Evolutionary conservation across 2,329 filamentous ascomycete species (phyloP), one percentile per base, ranked within the genome.

Genomic region (Didymellaceae sp.): DNA sequence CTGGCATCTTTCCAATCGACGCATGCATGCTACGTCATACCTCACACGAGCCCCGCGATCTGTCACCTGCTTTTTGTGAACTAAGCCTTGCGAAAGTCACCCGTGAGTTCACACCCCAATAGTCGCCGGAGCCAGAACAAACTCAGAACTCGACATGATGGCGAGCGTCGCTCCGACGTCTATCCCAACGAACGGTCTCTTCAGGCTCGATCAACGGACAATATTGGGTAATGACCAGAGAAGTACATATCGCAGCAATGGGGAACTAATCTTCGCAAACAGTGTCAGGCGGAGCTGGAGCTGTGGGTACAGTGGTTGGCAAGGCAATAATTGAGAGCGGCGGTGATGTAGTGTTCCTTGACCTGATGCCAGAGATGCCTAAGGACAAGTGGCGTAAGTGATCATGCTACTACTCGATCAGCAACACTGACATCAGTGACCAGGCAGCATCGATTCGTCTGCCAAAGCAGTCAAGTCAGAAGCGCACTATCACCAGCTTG

Each of bases 261-360:
- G 2, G 6, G 41, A 17, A 8, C 49, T 58, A 7, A 57, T 13
- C 6, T 1, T 22, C 6, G 9, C 16, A 28, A 24, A 6, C 16
- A 66, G 65, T 70, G 6, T 65, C 65, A n/a, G 66, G 65, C 1
- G 66, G 66, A 6, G 58, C 59, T 5, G 63, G 66, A 13, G 64
- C 61, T 13, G 59, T 68, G 11, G 66, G 65, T 2, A 58, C 49
- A 2, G 53, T 52, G 0, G 53, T 68, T 7, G 63, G 61, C 2
- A 58, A 41, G 44, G 55, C 64, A 4, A 59, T 68, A 4, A 42
- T 68, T 13, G 62, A 68, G 30, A 64, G 58, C 33, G 65, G 66
- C 9, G 65, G 58, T 7, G 65, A 70, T 26, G 61, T 62, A 1
- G 45, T 63, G 7, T 58, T 64, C 21, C 24, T 65, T n/a, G 61